A percentile compares a stretch with the other conserved stretches of the same genome.
Conservation (phyloP, 345 rosid genomes). For the Eucalyptus cloeziana region DNA sequence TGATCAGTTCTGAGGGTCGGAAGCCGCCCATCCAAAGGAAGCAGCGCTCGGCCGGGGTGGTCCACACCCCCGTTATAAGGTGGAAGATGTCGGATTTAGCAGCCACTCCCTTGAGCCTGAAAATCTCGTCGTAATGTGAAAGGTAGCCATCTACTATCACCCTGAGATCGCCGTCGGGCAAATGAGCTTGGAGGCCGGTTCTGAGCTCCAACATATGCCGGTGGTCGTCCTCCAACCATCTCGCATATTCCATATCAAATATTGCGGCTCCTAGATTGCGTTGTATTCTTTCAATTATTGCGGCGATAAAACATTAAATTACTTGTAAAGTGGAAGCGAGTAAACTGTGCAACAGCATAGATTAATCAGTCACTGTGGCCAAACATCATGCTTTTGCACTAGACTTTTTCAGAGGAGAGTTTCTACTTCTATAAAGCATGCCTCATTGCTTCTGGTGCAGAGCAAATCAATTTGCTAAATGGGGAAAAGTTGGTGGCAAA, state of each 20-base stretch:
- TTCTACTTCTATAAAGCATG: not conserved
- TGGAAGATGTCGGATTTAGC: conserved; percentile 85
- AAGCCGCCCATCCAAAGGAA: conserved; percentile 99
- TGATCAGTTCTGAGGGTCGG: conserved; percentile 87
- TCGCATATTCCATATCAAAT: conserved; percentile 87
- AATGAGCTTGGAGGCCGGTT: conserved; percentile 62
- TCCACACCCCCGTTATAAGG: conserved; percentile 84
- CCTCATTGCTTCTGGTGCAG: not conserved
- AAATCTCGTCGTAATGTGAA: conserved; percentile 83
- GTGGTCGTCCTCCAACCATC: conserved; percentile 90
- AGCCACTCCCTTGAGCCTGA: conserved; percentile 50
- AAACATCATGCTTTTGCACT: not conserved
- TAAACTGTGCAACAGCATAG: not conserved
- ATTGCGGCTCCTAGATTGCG: conserved; percentile 57
- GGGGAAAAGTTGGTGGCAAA: not conserved
- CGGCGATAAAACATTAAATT: not conserved
- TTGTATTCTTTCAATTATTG: not conserved
- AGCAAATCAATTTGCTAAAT: not conserved
- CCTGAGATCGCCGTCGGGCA: conserved; percentile 61
- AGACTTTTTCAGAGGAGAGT: not conserved
- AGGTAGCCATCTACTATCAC: conserved; percentile 65
- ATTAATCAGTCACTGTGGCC: not conserved
- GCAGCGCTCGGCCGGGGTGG: conserved; percentile 85
- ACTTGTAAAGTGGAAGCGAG: not conserved
- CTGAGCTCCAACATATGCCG: conserved; percentile 82